Evolutionary conservation across 2,329 filamentous ascomycete species (phyloP), one percentile per base, ranked within the genome.

Genomic region (Beauveria rudraprayagi): DNA sequence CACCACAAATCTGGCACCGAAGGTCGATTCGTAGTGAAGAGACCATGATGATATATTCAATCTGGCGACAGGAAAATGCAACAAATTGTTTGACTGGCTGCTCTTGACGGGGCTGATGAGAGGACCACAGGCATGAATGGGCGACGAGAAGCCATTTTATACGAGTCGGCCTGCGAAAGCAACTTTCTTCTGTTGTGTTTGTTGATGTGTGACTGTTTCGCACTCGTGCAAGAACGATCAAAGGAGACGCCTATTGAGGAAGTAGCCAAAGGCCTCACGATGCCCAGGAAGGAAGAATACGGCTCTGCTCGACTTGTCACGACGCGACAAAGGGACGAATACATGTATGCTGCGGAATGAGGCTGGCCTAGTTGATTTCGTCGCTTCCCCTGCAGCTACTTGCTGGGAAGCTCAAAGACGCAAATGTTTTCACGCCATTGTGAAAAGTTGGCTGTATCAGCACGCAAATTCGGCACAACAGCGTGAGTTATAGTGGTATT

Each of bases 1-100:
- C 68, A 30, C 66, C 66, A 43, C 68, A 70, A 14, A 70, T 62
- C 9, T 69, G 66, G 62, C 68, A 70, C n/a, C 62, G 37, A 1
- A 66, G 37, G 46, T 69, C 66, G 11, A 37, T 50, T 3, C 34
- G 30, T 28, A 16, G 40, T n/a, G 44, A 41, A 16, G 22, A 26
- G 16, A 50, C 34, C 55, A 57, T 57, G 30, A 5, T 40, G 54
- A 40, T 19, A 5, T 5, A 26, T 10, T 48, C 11, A 40, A n/a
- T 24, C 5, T 8, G 34, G 14, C 1, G 19, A 11, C 40, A 7
- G 22, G 8, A 8, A 17, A 40, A 17, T 8, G 28, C 8, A n/a
- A 43, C 1, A 9, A 19, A 16, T 2, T 2, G 16, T 19, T 34
- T 9, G 3, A n/a, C 14, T 14, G 2, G 16, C 5, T 17, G 1